Conservation (phyloP, 768 basidiomycete species). For the Leccinum subtestaceum region DNA sequence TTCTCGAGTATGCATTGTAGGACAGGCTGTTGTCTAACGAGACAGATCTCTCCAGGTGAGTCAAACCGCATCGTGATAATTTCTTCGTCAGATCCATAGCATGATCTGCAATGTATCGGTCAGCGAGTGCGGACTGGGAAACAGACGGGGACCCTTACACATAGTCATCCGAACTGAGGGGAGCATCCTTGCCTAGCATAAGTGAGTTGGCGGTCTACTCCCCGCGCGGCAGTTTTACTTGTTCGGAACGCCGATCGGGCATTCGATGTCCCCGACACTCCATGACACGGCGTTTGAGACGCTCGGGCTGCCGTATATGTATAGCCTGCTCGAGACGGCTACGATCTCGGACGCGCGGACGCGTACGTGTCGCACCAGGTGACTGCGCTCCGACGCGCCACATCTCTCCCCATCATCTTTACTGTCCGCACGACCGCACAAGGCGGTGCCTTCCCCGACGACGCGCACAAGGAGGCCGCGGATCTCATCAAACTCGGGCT, state of each 20-base stretch:
- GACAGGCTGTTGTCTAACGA: too few relatives aligned
- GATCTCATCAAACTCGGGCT: slow-evolving; percentile 77
- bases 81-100: too few relatives aligned
- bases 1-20: too few relatives aligned
- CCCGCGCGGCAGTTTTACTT: slow-evolving; percentile 77
- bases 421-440: slow-evolving; percentile 87
- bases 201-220: slow-evolving; percentile 55
- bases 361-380: slow-evolving; percentile 81
- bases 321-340: slow-evolving; percentile 71
- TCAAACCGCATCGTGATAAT: too few relatives aligned
- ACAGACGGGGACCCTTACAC: too few relatives aligned
- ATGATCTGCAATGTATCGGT: too few relatives aligned
- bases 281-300: slow-evolving; percentile 85
- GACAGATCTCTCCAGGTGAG: too few relatives aligned
- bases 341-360: slow-evolving; percentile 50
- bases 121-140: too few relatives aligned
- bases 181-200: too few relatives aligned
- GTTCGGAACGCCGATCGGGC: slow-evolving; percentile 84
- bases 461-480: slow-evolving; percentile 65
- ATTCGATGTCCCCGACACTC: slow-evolving; percentile 89
- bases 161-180: too few relatives aligned
- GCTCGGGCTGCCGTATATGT: slow-evolving; percentile 82
- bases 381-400: slow-evolving; percentile 69
- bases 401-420: slow-evolving; percentile 85
- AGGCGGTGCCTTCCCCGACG: slow-evolving; percentile 89